Conservation (phyloP, 352 stramenopile species). For the Phytophthora idaei region DNA sequence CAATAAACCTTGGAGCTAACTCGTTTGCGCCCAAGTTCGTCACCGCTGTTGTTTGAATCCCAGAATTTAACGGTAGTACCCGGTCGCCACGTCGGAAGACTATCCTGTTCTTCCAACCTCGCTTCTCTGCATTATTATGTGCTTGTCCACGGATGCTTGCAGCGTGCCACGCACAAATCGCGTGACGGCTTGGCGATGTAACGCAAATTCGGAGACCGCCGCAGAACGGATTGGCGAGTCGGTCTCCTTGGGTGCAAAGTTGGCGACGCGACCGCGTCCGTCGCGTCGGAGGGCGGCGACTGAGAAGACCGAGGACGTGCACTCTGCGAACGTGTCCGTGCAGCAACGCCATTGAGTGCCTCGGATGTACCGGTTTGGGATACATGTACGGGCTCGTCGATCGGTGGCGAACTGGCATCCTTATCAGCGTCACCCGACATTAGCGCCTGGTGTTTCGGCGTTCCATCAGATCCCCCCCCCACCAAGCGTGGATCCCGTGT, state of each 20-base stretch:
- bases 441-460: not conserved
- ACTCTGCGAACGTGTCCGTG: no score
- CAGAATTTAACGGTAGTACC: not conserved
- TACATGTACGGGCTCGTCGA: no score
- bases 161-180: not conserved
- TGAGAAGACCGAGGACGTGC: no score
- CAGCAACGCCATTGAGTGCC: no score
- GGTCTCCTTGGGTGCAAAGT: not conserved
- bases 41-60: not conserved
- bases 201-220: not conserved
- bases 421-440: not conserved
- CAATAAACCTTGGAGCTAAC: conserved; percentile 13
- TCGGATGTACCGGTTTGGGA: no score
- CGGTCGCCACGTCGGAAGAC: not conserved
- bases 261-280: not conserved
- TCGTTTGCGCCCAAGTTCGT: conserved; percentile 19
- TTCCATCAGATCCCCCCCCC: not conserved
- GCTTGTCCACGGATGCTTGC: not conserved
- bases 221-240: not conserved
- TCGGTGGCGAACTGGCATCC: not conserved
- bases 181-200: not conserved
- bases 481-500: not conserved
- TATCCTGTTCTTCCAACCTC: not conserved
- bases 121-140: not conserved
- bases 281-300: not conserved